Evolutionary conservation across 2,329 filamentous ascomycete species (phyloP), one percentile per base, ranked within the genome.

Genomic region (Teratosphaeria gauchensis): DNA sequence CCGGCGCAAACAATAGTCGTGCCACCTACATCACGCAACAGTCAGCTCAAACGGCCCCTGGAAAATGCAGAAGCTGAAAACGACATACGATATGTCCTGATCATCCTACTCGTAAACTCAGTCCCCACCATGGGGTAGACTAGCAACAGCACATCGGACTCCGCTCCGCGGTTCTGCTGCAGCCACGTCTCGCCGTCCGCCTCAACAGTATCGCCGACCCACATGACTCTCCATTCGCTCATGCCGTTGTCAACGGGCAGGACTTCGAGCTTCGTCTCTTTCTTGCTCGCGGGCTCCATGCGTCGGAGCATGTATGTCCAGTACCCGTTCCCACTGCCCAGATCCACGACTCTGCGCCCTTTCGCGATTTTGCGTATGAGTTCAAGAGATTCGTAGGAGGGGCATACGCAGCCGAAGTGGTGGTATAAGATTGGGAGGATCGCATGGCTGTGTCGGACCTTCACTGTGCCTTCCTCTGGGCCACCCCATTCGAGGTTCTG

Each of bases 381-480:
- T 61, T 80, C 76, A 12, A 91, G 74, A 1, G 82, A 78, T 65
- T 89, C 85, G 70, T 87, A 86, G 9, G 81, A 83, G 0, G 88
- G 88, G 21, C 84, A 84, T 1, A 82, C 82, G 73, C 87, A 91
- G 55, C 87, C 87, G 71, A 90, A 90, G 72, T 91, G 87, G 73
- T 90, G 87, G 79, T 90, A 90, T 58, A 90, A 78, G 19, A 90
- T 77, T 1, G 87, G 87, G 8, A 90, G 78, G 6, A 89, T 77
- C 65, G 87, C 86, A 72, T 91, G 88, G 55, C 80, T 82, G 60
- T 77, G 80, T 56, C 77, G 78, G 3, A 81, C 78, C 30, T 77
- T 73, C 16, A 76, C 77, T 2, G 84, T 82, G 38, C 74, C 73
- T 14, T 75, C 72, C 68, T 80, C 74, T 2, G 86, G 84, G 1